A percentile compares a stretch with the other conserved stretches of the same genome.
Conservation (phyloP, 2,329 filamentous ascomycete species). For the Fusarium sp. region DNA sequence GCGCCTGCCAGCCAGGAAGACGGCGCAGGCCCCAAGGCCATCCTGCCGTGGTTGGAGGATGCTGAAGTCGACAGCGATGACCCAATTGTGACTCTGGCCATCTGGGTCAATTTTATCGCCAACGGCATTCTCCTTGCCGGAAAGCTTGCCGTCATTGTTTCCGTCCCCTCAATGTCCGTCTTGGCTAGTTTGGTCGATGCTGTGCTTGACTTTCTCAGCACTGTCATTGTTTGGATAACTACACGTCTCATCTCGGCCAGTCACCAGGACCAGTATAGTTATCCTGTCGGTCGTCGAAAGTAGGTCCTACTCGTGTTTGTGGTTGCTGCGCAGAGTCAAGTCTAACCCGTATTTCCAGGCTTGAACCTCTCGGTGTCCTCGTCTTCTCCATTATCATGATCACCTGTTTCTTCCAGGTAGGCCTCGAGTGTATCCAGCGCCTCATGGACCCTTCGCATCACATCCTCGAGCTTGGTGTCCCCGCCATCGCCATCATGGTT, state of each 20-base stretch:
- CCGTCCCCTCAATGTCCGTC: conserved; percentile 84
- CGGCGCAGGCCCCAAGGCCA: conserved; percentile 56
- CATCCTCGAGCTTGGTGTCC: conserved; percentile 77
- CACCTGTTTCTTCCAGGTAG: conserved; percentile 83
- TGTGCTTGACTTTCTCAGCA: conserved; percentile 82
- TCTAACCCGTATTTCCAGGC: conserved; percentile 52
- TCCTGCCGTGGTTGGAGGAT: conserved; percentile 78
- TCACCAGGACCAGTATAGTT: conserved; percentile 77
- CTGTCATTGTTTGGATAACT: conserved; percentile 83
- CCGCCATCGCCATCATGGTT: conserved; percentile 83
- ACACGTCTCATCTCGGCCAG: conserved; percentile 74
- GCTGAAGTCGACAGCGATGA: conserved; percentile 77
- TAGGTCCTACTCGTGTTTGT: conserved; percentile 37
- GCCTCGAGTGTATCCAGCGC: conserved; percentile 74
- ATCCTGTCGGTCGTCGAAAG: conserved; percentile 79
- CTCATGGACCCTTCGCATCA: conserved; percentile 70
- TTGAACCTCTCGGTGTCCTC: conserved; percentile 83
- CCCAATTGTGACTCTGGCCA: conserved; percentile 83
- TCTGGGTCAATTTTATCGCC: conserved; percentile 85
- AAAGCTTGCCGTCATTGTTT: conserved; percentile 80
- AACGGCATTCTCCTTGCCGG: conserved; percentile 79
- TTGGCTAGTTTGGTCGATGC: conserved; percentile 84
- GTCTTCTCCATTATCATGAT: conserved; percentile 90
- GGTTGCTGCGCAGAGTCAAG: background rate
- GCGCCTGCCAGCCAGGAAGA: conserved; percentile 39